Evolutionary conservation across 495 filamentous ascomycete species (phyloP), one percentile per base, ranked within the genome.

Genomic region (Penicillium fimorum): DNA sequence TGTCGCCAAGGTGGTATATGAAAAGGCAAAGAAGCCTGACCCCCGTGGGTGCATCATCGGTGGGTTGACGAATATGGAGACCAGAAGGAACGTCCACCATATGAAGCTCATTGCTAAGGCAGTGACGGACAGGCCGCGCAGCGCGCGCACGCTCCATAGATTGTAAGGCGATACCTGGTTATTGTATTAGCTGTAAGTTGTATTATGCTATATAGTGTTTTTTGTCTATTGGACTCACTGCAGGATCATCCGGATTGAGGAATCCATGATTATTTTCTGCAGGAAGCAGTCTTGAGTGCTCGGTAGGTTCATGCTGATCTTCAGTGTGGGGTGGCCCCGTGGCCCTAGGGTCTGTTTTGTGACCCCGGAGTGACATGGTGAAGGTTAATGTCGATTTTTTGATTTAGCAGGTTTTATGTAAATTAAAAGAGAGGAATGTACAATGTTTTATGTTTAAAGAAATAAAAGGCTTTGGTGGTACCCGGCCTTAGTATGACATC

Each of bases 171-270:
- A 92, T 30, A 97, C 88, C 88, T 92, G 53, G 37, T 25, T 49
- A 50, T 38, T 5, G 8, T 17, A n/a, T 53, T 45, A 46, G 29
- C 51, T 51, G 10, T 12, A 3, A 5, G 4, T 47, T 17, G 13
- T 27, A 11, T 8, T 27, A 2, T 42, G 6, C 45, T 33, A 29
- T 25, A 20, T 25, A 20, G 47, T 12, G 22, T 38, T 35, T 15
- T 50, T 3, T 24, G 49, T 38, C 17, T 24, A 45, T 12, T 22
- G 5, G 35, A 64, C 83, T 70, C 77, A 91, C 94, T 51, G 92
- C 92, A 49, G 93, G 94, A 71, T 97, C 93, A 80, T 96, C 90
- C n/a, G 92, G 93, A 58, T 87, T 88, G 41, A 97, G 76, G 62
- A 87, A 93, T 41, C 79, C 82, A 47, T 84, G 78, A 24, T 72